phyloP scores from a whole-genome alignment of 2,329 filamentous ascomycete genomes.

The Fusarium keratoplasticum region DNA sequence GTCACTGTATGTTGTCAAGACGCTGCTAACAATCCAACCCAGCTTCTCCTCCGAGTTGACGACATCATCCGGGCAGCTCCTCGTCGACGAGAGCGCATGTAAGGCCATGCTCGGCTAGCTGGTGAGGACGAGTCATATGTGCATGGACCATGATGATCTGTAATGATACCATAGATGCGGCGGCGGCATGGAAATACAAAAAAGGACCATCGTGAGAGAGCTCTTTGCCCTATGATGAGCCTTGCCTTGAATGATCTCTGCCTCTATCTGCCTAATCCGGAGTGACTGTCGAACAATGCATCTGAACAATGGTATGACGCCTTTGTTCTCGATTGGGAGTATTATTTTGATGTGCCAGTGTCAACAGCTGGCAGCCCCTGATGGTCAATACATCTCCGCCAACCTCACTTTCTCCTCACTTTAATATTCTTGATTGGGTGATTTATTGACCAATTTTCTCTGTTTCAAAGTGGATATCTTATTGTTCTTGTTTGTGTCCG shows the following conservation, averaged over 20 bases:
- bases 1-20: background rate
- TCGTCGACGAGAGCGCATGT: constrained; percentile 62
- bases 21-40: constrained; percentile 37
- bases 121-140: constrained; percentile 39
- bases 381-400: background rate
- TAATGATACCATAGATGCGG: constrained; percentile 54
- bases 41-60: constrained; percentile 93
- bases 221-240: constrained; percentile 34
- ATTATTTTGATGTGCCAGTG: constrained; percentile 25
- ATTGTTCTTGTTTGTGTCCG: background rate
- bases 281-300: background rate
- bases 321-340: background rate
- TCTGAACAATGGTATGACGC: background rate
- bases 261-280: background rate
- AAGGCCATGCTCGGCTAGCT: constrained; percentile 36
- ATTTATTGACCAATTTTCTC: background rate
- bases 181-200: constrained; percentile 46
- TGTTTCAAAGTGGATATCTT: background rate
- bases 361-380: background rate
- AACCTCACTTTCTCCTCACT: background rate
- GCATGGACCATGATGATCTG: constrained; percentile 50
- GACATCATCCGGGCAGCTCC: constrained; percentile 97
- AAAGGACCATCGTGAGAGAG: constrained; percentile 41
- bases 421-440: background rate
- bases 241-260: background rate